These are phyloP conservation scores for Cladosporium sp. DNA, from an alignment of 2,329 filamentous ascomycete species.

Conservation along the genomic window DNA sequence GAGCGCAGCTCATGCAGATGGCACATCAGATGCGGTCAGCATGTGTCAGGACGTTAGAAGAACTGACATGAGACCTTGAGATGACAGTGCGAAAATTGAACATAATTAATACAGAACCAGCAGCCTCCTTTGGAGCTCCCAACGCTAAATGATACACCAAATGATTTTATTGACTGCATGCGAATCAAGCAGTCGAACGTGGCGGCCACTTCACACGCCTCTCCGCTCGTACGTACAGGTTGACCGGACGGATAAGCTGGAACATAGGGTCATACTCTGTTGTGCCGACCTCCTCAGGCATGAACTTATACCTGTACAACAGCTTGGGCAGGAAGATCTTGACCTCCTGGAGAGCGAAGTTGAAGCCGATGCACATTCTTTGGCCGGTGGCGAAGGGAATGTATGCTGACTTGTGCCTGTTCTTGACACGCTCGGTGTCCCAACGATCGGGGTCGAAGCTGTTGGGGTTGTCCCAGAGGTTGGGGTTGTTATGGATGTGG, in stretches of 20 bases:
- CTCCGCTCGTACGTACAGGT: conserved; percentile 55
- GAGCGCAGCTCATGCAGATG: neutral
- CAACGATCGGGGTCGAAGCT: conserved; percentile 62
- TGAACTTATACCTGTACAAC: conserved; percentile 59
- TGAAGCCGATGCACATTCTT: conserved; percentile 64
- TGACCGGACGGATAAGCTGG: conserved; percentile 58
- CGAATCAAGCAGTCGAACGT: neutral
- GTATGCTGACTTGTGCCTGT: conserved; percentile 54
- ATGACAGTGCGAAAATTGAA: neutral
- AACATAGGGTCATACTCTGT: conserved; percentile 61
- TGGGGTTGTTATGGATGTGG: conserved; percentile 53
- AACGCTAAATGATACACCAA: conserved; percentile 1
- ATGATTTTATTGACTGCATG: neutral
- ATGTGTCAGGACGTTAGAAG: neutral
- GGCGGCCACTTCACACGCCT: conserved; percentile 52
- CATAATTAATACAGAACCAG: neutral
- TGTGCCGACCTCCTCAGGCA: conserved; percentile 46
- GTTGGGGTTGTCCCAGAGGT: conserved; percentile 59
- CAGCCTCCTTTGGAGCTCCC: neutral
- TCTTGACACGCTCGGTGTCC: conserved; percentile 56
- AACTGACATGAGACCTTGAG: neutral
- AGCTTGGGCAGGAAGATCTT: conserved; percentile 61
- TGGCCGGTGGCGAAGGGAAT: conserved; percentile 60
- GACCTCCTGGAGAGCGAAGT: conserved; percentile 62
- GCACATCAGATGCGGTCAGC: neutral